Conservation (phyloP, 169 alveolate genomes). For the Eimeria brunetti region DNA sequence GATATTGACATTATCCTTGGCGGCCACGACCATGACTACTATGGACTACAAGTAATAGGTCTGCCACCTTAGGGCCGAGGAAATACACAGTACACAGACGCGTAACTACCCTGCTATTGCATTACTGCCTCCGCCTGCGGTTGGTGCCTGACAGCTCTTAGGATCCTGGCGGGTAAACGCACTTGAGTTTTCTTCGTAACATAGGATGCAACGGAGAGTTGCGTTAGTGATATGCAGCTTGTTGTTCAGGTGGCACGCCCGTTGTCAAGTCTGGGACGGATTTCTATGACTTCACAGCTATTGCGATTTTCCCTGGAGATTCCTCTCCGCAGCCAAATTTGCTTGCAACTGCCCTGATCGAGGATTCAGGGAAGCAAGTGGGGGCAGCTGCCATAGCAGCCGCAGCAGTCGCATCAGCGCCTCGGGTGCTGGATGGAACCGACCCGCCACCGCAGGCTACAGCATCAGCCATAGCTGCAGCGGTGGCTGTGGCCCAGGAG, state of each 20-base stretch:
- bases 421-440: conserved; percentile 29
- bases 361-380: conserved; percentile 63
- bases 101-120: not conserved
- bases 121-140: not conserved
- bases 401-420: conserved; percentile 59
- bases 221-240: not conserved
- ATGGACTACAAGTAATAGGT: conserved; percentile 82
- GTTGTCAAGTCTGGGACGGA: conserved; percentile 93
- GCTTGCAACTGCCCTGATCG: conserved; percentile 55
- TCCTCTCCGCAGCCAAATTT: conserved; percentile 64
- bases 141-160: not conserved
- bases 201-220: not conserved
- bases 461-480: conserved; percentile 69
- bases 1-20: conserved; percentile 93
- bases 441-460: conserved; percentile 35
- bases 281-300: conserved; percentile 89
- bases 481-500: conserved; percentile 67
- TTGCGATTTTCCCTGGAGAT: conserved; percentile 85
- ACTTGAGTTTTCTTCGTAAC: not conserved
- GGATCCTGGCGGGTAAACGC: not conserved
- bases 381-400: conserved; percentile 76
- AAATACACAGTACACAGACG: not conserved
- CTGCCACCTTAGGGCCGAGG: conserved; percentile 9
- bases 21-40: conserved; percentile 94
- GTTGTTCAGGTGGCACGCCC: conserved; percentile 82